These are phyloP conservation scores for Hippophae tibetana DNA, from an alignment of 306 rosid genomes.

Conservation along the genomic window DNA sequence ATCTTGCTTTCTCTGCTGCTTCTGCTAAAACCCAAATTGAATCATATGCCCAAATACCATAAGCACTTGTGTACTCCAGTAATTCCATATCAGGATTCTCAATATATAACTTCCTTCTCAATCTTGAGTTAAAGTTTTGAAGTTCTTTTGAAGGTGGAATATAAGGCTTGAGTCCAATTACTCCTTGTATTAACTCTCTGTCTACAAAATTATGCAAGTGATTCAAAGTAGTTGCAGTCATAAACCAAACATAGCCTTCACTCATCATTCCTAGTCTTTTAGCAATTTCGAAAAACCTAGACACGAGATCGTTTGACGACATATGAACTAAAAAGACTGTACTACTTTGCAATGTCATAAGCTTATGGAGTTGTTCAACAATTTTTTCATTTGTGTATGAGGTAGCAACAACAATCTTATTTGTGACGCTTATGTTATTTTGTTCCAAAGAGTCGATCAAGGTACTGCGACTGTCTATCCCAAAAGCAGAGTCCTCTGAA, in stretches of 20 bases:
- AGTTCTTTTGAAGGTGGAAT: background rate
- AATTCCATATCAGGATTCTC: conserved; percentile 1
- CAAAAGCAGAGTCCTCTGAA: background rate
- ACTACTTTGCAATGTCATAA: background rate
- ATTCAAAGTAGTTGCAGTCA: conserved; percentile 3
- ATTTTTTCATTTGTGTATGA: conserved; percentile 5
- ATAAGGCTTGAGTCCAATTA: conserved; percentile 6
- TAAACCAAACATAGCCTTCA: conserved; percentile 9
- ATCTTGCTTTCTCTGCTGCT: conserved; percentile 8
- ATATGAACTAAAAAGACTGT: conserved; percentile 12
- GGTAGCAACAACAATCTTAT: background rate
- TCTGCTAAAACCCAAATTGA: conserved; percentile 13
- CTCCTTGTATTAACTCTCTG: conserved; percentile 10
- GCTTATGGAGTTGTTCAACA: background rate
- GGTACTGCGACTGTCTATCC: background rate
- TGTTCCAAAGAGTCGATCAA: conserved; percentile 1
- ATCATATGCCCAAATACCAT: conserved; percentile 13
- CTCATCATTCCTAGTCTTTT: conserved; percentile 9
- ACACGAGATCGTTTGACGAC: background rate
- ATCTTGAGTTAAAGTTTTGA: conserved; percentile 3
- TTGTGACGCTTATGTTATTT: background rate
- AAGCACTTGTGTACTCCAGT: background rate
- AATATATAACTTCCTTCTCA: conserved; percentile 6
- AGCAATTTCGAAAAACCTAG: background rate
- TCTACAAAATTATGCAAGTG: conserved; percentile 3